These are phyloP conservation scores for Alloascoidea hylecoeti DNA, from an alignment of 805 yeast genomes.

Conservation along the genomic window DNA sequence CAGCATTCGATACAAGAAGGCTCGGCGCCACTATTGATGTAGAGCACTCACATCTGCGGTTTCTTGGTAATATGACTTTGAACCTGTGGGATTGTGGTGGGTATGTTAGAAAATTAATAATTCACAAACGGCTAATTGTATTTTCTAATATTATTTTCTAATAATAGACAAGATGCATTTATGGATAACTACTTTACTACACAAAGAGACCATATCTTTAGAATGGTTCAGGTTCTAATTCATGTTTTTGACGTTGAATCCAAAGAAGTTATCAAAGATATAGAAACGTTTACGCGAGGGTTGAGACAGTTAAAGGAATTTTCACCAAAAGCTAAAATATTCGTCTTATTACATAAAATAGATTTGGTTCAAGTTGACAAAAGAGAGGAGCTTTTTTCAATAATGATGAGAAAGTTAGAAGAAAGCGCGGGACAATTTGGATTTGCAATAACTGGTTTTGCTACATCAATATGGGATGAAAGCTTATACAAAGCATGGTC, in stretches of 20 bases:
- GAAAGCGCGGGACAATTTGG: conserved; percentile 58
- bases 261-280: conserved; percentile 83
- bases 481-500: conserved; percentile 96
- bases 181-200: conserved; percentile 88
- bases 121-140: not conserved
- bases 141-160: not conserved
- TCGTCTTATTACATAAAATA: conserved; percentile 90
- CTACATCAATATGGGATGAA: conserved; percentile 97
- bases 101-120: conserved; percentile 5
- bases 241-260: conserved; percentile 95
- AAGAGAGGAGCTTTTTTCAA: conserved; percentile 67
- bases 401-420: conserved; percentile 74
- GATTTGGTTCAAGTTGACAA: conserved; percentile 83
- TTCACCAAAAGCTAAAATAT: conserved; percentile 84
- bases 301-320: conserved; percentile 68
- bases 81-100: conserved; percentile 99
- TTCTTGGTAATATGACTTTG: conserved; percentile 88
- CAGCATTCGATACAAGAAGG: conserved; percentile 92
- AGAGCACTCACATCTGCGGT: conserved; percentile 90
- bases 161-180: conserved; percentile 70
- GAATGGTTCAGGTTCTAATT: conserved; percentile 89
- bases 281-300: conserved; percentile 79
- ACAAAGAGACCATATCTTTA: conserved; percentile 84
- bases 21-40: conserved; percentile 96
- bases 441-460: conserved; percentile 69